Base-by-base conservation (phyloP, 2,329 filamentous ascomycete species). In the Colletotrichum destructivum region DNA sequence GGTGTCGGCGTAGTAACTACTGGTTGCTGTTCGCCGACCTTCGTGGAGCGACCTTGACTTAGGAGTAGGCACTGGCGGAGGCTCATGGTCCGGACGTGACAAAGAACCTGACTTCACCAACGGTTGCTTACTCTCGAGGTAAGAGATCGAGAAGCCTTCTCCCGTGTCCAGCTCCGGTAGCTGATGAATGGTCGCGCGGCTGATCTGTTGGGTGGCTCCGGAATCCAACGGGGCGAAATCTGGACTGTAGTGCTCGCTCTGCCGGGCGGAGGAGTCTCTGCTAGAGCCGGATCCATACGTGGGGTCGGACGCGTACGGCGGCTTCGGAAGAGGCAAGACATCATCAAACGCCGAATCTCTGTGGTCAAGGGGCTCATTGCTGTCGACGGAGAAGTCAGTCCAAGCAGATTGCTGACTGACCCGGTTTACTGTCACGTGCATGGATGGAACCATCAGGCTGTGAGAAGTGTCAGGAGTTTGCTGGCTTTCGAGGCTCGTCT, bases 351-450 rank as follows among this genome's bases (percentile, higher is more conserved):
- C 42, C 15, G 71, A 72, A 3, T 59, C 56, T 23, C 62, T 75
- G 62, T 78, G 79, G 18, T 81, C 79, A 7, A 80, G 81, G 47
- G 81, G 81, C 40, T 88, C 86, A 23, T 82, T 83, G 69, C 87
- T 90, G 18, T 88, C 87, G 12, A 90, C 81, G 0, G 88, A 89
- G 71, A 88, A 86, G 75, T 91, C 88, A 35, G 89, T 90, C 89
- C 89, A 91, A n/a, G 84, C 82, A 2, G 88, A 89, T 65, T 87
- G 85, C 60, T 89, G 87, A 73, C 88, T 90, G 23, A 81, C 79
- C 47, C 88, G 83, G 70, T 89, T 82, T 71, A 81, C 79, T 52
- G 84, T 79, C 62, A 83, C 77, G 61, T 83, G 76, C 74, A 84
- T 78, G 61, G 83, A 79, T 15, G 88, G 88, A 16, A 89, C 83